Evolutionary conservation across 2,329 filamentous ascomycete species (phyloP).

Genomic region (Xylaria sp.): DNA sequence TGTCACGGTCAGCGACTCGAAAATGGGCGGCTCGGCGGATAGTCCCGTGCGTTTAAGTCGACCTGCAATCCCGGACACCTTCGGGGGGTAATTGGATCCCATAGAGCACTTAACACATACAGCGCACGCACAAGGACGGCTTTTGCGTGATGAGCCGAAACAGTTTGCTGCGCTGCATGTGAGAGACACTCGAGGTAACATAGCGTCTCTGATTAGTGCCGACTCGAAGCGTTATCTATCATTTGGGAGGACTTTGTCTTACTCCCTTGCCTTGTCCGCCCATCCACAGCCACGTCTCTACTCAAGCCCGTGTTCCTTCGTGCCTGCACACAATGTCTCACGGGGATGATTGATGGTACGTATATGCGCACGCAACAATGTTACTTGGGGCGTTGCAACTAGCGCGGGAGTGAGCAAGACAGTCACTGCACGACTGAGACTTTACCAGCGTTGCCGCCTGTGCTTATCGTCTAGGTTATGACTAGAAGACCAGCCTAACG

Average conservation of each 20-base stretch:
- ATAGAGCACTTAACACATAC: neutral
- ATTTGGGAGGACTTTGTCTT: conserved; percentile 10
- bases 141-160: neutral
- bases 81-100: neutral
- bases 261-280: conserved; percentile 11
- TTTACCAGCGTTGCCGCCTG: neutral
- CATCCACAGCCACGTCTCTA: neutral
- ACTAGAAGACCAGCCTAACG: neutral
- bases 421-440: neutral
- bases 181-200: conserved; percentile 1
- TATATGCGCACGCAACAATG: neutral
- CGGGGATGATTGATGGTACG: conserved; percentile 13
- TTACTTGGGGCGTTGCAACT: neutral
- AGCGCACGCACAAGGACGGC: neutral
- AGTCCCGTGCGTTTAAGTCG: neutral
- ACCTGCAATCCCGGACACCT: neutral
- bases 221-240: conserved; percentile 12
- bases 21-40: neutral
- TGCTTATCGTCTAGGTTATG: neutral
- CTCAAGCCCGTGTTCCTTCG: neutral
- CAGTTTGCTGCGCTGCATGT: conserved; percentile 1
- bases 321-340: conserved; percentile 13
- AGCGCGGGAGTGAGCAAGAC: neutral
- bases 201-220: too few relatives aligned
- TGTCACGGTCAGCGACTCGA: neutral